Evolutionary conservation across 805 yeast species (phyloP).

Genomic region (Danielia oregonensis): DNA sequence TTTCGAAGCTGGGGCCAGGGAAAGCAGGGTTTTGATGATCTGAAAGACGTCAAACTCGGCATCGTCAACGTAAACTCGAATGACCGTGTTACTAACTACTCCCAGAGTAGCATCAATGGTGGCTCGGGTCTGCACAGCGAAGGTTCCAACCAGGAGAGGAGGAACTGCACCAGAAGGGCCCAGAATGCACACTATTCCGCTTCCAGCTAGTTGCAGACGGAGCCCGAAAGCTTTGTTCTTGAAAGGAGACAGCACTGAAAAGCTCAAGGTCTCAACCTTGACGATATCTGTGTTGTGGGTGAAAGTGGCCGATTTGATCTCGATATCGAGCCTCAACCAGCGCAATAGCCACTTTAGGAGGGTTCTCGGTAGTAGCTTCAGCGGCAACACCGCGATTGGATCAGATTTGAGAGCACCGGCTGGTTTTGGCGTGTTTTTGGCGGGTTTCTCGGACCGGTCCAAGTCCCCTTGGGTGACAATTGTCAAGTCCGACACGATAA

Average conservation of each 20-base stretch:
- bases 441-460: background rate
- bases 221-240: too few relatives aligned
- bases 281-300: background rate
- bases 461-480: slow-evolving; percentile 2
- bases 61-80: slow-evolving; percentile 11
- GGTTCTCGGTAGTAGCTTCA: background rate
- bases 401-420: background rate
- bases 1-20: background rate
- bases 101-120: slow-evolving; percentile 7
- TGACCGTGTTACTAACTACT: slow-evolving; percentile 4
- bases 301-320: slow-evolving; percentile 4
- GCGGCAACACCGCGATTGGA: too few relatives aligned
- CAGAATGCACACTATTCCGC: background rate
- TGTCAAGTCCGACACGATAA: slow-evolving; percentile 27
- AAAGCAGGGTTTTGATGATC: slow-evolving; percentile 1
- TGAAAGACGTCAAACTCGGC: slow-evolving; percentile 6
- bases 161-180: background rate
- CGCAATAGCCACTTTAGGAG: background rate
- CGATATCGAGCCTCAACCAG: slow-evolving; percentile 7
- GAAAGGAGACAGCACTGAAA: too few relatives aligned
- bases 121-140: slow-evolving; percentile 5
- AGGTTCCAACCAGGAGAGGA: slow-evolving; percentile 4
- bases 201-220: too few relatives aligned
- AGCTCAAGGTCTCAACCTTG: slow-evolving; percentile 3
- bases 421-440: background rate